phyloP scores from a whole-genome alignment of 345 rosid species.

The Eucalyptus camaldulensis region DNA sequence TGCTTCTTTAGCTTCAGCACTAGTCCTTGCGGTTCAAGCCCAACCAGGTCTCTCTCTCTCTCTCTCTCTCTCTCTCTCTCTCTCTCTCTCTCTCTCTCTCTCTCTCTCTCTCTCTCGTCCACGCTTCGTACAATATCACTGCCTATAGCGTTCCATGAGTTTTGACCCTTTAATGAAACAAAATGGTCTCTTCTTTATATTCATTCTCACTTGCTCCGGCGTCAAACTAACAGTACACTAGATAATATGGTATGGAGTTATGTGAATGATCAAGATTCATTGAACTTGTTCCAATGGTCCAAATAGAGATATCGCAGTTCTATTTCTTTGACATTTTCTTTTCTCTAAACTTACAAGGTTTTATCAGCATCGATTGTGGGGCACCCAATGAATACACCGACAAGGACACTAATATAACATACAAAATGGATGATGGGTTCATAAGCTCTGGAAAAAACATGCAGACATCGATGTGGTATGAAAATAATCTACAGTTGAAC shows the following conservation, averaged over 20 bases:
- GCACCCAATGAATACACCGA: neutral
- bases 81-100: neutral
- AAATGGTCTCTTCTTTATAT: neutral
- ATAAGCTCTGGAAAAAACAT: neutral
- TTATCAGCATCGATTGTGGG: slow-evolving; percentile 11
- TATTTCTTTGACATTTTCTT: no score
- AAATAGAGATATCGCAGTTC: neutral
- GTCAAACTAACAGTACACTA: rapidly evolving
- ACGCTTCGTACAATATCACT: no score
- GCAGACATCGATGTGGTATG: neutral
- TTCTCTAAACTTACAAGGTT: neutral
- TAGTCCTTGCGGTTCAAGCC: neutral
- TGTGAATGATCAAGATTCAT: neutral
- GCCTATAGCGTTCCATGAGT: neutral
- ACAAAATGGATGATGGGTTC: neutral
- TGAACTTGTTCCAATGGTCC: neutral
- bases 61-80: neutral
- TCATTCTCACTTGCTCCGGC: neutral
- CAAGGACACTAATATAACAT: neutral
- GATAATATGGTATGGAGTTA: neutral
- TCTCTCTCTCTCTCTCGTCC: no score
- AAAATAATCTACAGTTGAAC: rapidly evolving
- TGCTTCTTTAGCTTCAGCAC: neutral
- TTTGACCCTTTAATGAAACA: neutral
- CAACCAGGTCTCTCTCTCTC: neutral